Evolutionary conservation across 495 filamentous ascomycete species (phyloP), one percentile per base, ranked within the genome.

Genomic region (Thermothielavioides terrestris): DNA sequence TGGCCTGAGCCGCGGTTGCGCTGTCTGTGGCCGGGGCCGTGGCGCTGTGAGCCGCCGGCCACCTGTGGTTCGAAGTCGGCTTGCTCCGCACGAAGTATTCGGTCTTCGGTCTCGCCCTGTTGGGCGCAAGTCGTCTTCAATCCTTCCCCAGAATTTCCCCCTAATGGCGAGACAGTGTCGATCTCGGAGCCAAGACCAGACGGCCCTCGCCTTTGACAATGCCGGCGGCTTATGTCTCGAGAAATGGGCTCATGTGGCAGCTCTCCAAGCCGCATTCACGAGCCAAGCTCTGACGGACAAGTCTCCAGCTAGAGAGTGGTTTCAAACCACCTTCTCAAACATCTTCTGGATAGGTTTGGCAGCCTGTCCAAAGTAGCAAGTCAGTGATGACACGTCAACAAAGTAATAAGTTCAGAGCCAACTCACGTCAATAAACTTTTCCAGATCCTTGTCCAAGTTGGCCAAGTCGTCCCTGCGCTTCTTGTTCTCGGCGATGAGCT

Each of bases 391-490:
- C 1, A 2, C 32, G 2, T 31, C 15, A 3, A 39, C 7, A 30
- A 4, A 22, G 11, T 6, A 4, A 2, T 38, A 9, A 35, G 2
- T 30, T 30, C 21, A 39, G 18, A 4, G n/a, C 22, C 27, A 41
- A 66, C 75, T 46, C 53, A 77, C 82, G 62, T 90, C 87, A 55
- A 95, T 87, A 59, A 94, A 95, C 59, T 87, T 86, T 69, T 95
- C 89, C 55, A 95, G 70, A 62, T 94, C 85, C 67, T 85, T 82
- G 58, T 95, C 90, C 30, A 96, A 71, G 54, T 82, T 94, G 28
- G 83, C 86, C 22, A 98, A 70, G 62, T 98, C 88, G 46, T 96
- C 90, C 65, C 92, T 91, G 42, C 90, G 76, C 69, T 88, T 94
- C 73, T 95, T 94, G 59, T 95, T 96, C 59, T 96, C 90, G 6